Conservation (phyloP, 1,284 basidiomycete species). For the Pseudozyma pruni region DNA sequence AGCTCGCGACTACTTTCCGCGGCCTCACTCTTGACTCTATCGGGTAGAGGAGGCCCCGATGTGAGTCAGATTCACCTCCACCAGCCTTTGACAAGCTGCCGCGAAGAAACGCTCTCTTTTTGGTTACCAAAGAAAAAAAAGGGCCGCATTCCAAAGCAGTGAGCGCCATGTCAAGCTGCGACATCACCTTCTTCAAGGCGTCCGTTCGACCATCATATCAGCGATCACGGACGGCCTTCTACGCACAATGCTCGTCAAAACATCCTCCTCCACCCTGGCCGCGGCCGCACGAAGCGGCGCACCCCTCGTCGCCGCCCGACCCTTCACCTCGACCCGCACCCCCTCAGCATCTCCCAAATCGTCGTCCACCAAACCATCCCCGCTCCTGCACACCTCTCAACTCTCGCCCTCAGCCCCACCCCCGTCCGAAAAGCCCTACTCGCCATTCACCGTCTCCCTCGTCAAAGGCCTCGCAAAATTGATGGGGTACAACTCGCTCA, state of each 20-base stretch:
- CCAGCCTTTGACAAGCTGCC: constrained; percentile 23
- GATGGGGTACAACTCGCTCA: constrained; percentile 72
- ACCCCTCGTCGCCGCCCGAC: constrained; percentile 4
- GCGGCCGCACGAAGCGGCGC: constrained; percentile 16
- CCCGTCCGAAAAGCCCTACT: constrained; percentile 46
- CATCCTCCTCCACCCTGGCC: constrained; percentile 23
- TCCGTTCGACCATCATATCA: constrained; percentile 1
- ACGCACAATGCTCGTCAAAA: constrained; percentile 31
- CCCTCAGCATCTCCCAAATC: background rate
- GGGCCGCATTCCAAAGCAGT: background rate
- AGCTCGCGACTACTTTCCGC: constrained; percentile 20
- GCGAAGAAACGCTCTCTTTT: constrained; percentile 2
- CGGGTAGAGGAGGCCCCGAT: background rate
- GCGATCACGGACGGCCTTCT: no score
- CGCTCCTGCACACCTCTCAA: constrained; percentile 42
- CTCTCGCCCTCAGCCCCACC: constrained; percentile 58
- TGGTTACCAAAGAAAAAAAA: constrained; percentile 28
- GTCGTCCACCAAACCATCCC: constrained; percentile 11
- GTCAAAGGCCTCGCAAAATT: constrained; percentile 69
- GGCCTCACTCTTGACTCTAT: constrained; percentile 10
- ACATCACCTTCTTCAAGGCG: no score
- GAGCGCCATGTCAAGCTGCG: no score
- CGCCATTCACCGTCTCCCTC: constrained; percentile 54
- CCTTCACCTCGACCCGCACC: constrained; percentile 20
- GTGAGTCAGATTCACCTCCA: constrained; percentile 18